Evolutionary conservation across 2,329 filamentous ascomycete genomes (phyloP), one percentile per base, ranked within the genome.

Genomic region (Colletotrichum sp.): DNA sequence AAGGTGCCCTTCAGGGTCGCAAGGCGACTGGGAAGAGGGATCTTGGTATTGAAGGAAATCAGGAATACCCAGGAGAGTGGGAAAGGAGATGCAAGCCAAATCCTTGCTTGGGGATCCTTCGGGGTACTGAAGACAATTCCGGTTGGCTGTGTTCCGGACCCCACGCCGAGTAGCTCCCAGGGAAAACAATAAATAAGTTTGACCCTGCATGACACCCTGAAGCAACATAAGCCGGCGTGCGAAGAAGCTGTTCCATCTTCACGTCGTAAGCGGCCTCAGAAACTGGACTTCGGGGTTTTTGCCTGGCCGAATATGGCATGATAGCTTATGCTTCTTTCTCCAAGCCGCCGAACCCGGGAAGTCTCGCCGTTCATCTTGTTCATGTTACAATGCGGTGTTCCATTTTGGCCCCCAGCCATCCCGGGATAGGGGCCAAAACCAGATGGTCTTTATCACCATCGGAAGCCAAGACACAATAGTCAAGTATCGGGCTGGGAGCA

Each of bases 41-140:
- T 52, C 44, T 52, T 52, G 44, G 44, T 52, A 52, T 52, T 13
- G 44, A 52, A 52, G n/a, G n/a, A 52, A 52, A 52, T 52, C 44
- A 52, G 44, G 44, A 52, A 52, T 52, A 13, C n/a, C 44, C 10
- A 21, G n/a, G 44, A 52, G n/a, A 52, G 21, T 52, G n/a, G 44
- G 10, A 21, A 21, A 3, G n/a, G 10, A 8, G 3, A 21, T 4
- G n/a, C n/a, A 21, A 52, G 44, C 44, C n/a, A 0, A 0, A 52
- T 52, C 44, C 44, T 7, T 21, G 44, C 6, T 52, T 52, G 12
- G n/a, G n/a, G 44, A 52, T 52, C n/a, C 44, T 52, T 52, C 44
- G 44, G 44, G n/a, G n/a, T 8, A 21, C 44, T 52, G 44, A 52
- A 21, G 12, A 52, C n/a, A 13, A 52, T 52, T 52, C 44, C 44